phyloP scores from a whole-genome alignment of 352 stramenopile species.

The Phytophthora cryptogea region DNA sequence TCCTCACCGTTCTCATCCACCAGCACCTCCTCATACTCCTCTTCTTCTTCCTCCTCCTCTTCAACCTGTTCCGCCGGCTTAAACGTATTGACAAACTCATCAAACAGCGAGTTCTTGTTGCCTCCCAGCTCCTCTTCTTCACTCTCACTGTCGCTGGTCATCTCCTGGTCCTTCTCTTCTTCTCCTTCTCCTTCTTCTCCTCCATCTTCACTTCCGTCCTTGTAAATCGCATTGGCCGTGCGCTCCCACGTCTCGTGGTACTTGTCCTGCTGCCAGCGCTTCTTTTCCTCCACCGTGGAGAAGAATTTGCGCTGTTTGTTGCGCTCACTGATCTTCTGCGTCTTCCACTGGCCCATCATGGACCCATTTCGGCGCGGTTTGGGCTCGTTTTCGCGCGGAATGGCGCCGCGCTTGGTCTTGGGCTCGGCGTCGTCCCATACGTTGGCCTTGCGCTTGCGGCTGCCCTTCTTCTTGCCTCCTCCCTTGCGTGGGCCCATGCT shows the following conservation, averaged over 20 bases:
- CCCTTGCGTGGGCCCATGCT: slow-evolving; percentile 40
- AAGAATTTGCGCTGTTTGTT: slow-evolving; percentile 53
- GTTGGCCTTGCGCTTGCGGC: slow-evolving; percentile 55
- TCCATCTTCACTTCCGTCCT: slow-evolving; percentile 24
- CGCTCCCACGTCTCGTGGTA: slow-evolving; percentile 37
- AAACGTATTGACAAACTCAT: slow-evolving; percentile 76
- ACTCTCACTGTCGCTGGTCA: slow-evolving; percentile 18
- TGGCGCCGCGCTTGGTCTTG: slow-evolving; percentile 18
- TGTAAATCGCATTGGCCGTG: slow-evolving; percentile 52
- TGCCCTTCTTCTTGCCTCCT: slow-evolving; percentile 47
- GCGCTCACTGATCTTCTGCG: slow-evolving; percentile 53
- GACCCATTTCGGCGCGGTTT: slow-evolving; percentile 37
- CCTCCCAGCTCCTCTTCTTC: slow-evolving; percentile 17
- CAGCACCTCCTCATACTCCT: slow-evolving; percentile 51
- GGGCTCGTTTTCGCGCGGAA: slow-evolving; percentile 13
- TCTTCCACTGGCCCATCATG: slow-evolving; percentile 83
- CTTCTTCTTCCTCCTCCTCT: slow-evolving; percentile 47
- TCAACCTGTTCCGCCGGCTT: slow-evolving; percentile 34
- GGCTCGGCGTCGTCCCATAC: slow-evolving; percentile 52
- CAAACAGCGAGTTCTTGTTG: slow-evolving; percentile 53
- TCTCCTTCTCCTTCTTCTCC: neutral
- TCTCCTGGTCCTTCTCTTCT: neutral
- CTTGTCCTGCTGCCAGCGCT: slow-evolving; percentile 48
- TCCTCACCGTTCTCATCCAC: slow-evolving; percentile 52
- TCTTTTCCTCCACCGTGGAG: slow-evolving; percentile 51